Evolutionary conservation across 352 stramenopile genomes (phyloP).

Genomic region (Phytopythium sindhum): DNA sequence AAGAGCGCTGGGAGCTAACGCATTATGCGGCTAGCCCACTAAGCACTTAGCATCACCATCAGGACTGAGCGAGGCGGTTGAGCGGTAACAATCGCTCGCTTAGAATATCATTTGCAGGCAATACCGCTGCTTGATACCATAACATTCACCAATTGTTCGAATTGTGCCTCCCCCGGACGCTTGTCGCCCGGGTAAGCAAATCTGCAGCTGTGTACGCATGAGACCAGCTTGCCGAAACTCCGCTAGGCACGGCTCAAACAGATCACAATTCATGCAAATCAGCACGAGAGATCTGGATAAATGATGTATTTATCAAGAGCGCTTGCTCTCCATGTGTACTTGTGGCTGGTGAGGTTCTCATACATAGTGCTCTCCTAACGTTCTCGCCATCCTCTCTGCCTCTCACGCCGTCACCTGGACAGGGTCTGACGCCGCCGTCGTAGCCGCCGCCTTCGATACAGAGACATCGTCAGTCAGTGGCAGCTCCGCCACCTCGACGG

Average conservation of each 20-base stretch:
- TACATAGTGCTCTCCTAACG: background rate
- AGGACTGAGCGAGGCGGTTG: too few relatives aligned
- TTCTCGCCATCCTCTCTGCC: background rate
- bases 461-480: background rate
- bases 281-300: background rate
- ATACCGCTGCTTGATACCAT: too few relatives aligned
- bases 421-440: background rate
- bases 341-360: background rate
- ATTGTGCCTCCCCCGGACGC: too few relatives aligned
- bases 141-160: too few relatives aligned
- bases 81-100: too few relatives aligned
- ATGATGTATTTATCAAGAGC: background rate
- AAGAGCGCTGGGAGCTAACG: background rate
- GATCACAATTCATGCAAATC: background rate
- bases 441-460: background rate
- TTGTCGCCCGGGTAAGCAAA: too few relatives aligned
- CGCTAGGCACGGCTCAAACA: too few relatives aligned
- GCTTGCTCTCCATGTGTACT: background rate
- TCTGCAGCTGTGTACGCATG: too few relatives aligned
- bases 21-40: too few relatives aligned
- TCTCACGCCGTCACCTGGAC: conserved; percentile 4
- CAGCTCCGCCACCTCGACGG: background rate
- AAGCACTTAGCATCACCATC: too few relatives aligned
- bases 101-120: too few relatives aligned
- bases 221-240: too few relatives aligned